phyloP scores from a whole-genome alignment of 805 yeast genomes.

The Yarrowia keelungensis region DNA sequence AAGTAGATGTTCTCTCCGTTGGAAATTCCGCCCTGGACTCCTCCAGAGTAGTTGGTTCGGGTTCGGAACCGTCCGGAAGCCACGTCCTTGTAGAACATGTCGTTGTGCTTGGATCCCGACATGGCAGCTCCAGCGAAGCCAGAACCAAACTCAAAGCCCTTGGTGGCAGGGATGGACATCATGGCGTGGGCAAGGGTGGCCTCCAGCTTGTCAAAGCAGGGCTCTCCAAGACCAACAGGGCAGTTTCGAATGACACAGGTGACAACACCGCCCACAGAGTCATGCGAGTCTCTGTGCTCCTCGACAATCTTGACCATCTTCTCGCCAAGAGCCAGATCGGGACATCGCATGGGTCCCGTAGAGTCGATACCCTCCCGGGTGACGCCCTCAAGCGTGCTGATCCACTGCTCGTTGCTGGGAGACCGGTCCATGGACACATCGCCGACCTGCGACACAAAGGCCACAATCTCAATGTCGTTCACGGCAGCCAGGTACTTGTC shows the following conservation, averaged over 20 bases:
- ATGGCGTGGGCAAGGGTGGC: slow-evolving; percentile 96
- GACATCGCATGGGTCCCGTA: slow-evolving; percentile 92
- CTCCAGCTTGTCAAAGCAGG: slow-evolving; percentile 95
- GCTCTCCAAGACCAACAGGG: slow-evolving; percentile 97
- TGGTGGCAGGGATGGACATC: slow-evolving; percentile 97
- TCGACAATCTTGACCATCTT: slow-evolving; percentile 88
- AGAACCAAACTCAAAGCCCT: slow-evolving; percentile 97
- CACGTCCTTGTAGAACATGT: slow-evolving; percentile 73
- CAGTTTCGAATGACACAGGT: slow-evolving; percentile 95
- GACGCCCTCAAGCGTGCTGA: slow-evolving; percentile 70
- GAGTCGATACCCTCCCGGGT: slow-evolving; percentile 90
- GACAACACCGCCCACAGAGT: slow-evolving; percentile 97
- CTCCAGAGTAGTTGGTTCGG: slow-evolving; percentile 90
- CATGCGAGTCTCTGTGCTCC: slow-evolving; percentile 81
- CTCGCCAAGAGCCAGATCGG: slow-evolving; percentile 72
- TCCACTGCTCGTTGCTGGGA: slow-evolving; percentile 68
- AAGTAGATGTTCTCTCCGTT: slow-evolving; percentile 96
- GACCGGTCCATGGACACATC: slow-evolving; percentile 76
- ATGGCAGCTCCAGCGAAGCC: slow-evolving; percentile 90
- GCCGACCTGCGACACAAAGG: slow-evolving; percentile 95
- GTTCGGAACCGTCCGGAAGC: slow-evolving; percentile 75
- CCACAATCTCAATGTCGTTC: slow-evolving; percentile 89
- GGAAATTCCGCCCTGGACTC: slow-evolving; percentile 97
- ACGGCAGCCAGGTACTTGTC: slow-evolving; percentile 83
- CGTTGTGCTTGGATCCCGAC: slow-evolving; percentile 95